phyloP scores from a whole-genome alignment of 805 yeast species.

The Ogataea nakhonphanomensis region DNA sequence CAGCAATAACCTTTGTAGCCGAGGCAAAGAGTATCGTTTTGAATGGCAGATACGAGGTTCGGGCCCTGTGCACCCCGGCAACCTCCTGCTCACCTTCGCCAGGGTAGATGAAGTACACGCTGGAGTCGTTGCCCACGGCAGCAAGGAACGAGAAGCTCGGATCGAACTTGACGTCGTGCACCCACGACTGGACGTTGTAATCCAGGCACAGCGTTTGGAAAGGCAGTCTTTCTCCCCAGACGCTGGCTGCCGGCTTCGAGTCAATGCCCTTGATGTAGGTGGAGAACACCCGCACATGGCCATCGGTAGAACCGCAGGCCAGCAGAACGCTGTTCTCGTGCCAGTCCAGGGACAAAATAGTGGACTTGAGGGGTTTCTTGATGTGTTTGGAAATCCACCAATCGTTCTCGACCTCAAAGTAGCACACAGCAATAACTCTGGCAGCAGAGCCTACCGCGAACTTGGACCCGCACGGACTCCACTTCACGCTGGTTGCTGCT shows the following conservation, averaged over 20 bases:
- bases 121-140: slow-evolving; percentile 81
- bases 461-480: slow-evolving; percentile 95
- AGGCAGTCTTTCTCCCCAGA: slow-evolving; percentile 95
- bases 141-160: slow-evolving; percentile 77
- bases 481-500: slow-evolving; percentile 89
- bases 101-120: slow-evolving; percentile 78
- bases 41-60: slow-evolving; percentile 76
- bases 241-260: slow-evolving; percentile 69
- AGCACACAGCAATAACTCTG: slow-evolving; percentile 90
- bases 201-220: slow-evolving; percentile 90
- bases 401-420: slow-evolving; percentile 91
- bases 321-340: slow-evolving; percentile 87
- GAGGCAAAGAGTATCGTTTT: slow-evolving; percentile 67
- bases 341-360: slow-evolving; percentile 83
- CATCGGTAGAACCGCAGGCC: slow-evolving; percentile 91
- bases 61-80: slow-evolving; percentile 49
- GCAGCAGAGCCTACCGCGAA: slow-evolving; percentile 98
- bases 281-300: slow-evolving; percentile 85
- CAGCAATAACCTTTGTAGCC: slow-evolving; percentile 70
- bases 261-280: slow-evolving; percentile 89
- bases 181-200: slow-evolving; percentile 75
- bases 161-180: slow-evolving; percentile 84
- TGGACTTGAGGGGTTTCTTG: slow-evolving; percentile 89
- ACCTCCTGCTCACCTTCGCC: slow-evolving; percentile 54
- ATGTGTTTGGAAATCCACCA: slow-evolving; percentile 99